A percentile compares a stretch with the other conserved stretches of the same genome.
These are phyloP conservation scores for Excoecaria cochinchinensis DNA, from an alignment of 345 rosid genomes.

Conservation along the genomic window DNA sequence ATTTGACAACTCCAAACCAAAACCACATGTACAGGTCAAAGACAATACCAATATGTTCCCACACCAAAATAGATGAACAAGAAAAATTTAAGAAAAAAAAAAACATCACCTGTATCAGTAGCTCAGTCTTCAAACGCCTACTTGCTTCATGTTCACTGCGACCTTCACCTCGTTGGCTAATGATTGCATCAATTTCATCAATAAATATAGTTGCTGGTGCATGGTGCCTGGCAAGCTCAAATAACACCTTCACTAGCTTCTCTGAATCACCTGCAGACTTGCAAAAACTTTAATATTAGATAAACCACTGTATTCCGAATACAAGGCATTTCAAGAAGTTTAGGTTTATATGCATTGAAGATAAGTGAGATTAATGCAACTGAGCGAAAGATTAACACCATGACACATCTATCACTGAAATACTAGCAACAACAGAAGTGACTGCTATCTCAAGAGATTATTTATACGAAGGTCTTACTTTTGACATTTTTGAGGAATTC, in stretches of 20 bases:
- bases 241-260: slow-evolving; percentile 84
- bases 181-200: slow-evolving; percentile 96
- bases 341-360: neutral
- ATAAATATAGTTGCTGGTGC: slow-evolving; percentile 96
- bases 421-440: neutral
- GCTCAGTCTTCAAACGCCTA: slow-evolving; percentile 95
- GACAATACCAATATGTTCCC: neutral
- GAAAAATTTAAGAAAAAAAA: slow-evolving; percentile 8
- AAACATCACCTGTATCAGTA: slow-evolving; percentile 84
- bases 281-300: slow-evolving; percentile 20
- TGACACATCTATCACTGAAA: neutral
- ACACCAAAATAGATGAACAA: neutral
- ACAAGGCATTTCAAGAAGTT: neutral
- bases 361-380: neutral
- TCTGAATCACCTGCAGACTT: slow-evolving; percentile 85
- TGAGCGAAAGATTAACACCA: neutral
- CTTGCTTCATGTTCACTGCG: slow-evolving; percentile 98
- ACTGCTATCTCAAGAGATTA: neutral
- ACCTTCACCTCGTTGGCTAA: slow-evolving; percentile 96
- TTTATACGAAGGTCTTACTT: neutral
- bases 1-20: neutral
- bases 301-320: neutral
- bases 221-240: slow-evolving; percentile 96
- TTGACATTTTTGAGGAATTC: neutral
- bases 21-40: neutral